phyloP scores from a whole-genome alignment of 371 early-diverging fungal species.

The Catenaria anguillulae region DNA sequence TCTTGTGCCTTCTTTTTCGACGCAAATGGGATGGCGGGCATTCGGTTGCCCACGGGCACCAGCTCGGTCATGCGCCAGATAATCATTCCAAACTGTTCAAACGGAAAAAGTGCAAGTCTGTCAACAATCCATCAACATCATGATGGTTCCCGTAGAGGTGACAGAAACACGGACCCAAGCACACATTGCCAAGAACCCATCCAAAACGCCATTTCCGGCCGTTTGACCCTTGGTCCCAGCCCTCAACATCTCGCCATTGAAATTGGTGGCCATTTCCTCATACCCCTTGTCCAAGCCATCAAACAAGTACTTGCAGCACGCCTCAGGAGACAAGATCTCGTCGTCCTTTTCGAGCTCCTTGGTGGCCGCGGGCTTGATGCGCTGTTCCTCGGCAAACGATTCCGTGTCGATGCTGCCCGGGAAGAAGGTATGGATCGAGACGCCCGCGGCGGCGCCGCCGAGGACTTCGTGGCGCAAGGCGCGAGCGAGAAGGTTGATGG shows the following conservation, averaged over 20 bases:
- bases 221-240: conserved; percentile 24
- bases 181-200: conserved; percentile 13
- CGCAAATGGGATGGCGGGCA: neutral
- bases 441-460: conserved; percentile 26
- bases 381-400: conserved; percentile 62
- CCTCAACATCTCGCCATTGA: conserved; percentile 31
- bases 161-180: conserved; percentile 13
- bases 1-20: too few species aligned
- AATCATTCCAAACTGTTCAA: neutral
- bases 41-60: neutral
- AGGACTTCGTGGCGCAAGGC: conserved; percentile 55
- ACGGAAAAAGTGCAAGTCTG: neutral
- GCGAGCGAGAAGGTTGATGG: conserved; percentile 58
- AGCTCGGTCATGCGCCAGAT: neutral
- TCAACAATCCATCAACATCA: too few species aligned
- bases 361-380: conserved; percentile 66
- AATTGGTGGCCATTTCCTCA: conserved; percentile 36
- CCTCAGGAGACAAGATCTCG: conserved; percentile 36
- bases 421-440: conserved; percentile 62
- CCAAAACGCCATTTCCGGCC: conserved; percentile 12
- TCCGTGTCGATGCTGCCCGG: conserved; percentile 67
- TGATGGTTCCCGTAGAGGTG: neutral
- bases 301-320: conserved; percentile 43
- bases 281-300: conserved; percentile 18
- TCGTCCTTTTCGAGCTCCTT: conserved; percentile 62